Conservation (phyloP, 306 rosid species). For the Dalbergia cochinchinensis region DNA sequence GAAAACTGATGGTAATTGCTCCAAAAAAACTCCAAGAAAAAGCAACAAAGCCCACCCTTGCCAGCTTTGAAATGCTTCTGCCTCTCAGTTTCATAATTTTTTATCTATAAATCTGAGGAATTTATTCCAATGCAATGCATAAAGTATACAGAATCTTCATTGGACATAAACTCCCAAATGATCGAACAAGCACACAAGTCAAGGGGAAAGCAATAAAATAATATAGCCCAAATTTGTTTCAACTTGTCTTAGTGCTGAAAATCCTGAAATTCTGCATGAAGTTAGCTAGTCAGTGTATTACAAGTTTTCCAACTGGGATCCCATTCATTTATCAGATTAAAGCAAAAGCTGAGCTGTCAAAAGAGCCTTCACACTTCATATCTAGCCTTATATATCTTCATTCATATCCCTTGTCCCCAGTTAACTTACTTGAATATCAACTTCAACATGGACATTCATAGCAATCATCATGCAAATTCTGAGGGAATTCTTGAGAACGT, state of each 20-base stretch:
- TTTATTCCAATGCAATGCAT: slow-evolving; percentile 45
- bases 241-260: slow-evolving; percentile 42
- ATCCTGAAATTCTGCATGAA: slow-evolving; percentile 55
- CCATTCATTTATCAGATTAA: slow-evolving; percentile 48
- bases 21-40: slow-evolving; percentile 33
- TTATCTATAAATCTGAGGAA: slow-evolving; percentile 49
- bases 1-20: neutral
- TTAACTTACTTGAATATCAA: slow-evolving; percentile 18
- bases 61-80: slow-evolving; percentile 67
- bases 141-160: slow-evolving; percentile 56
- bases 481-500: slow-evolving; percentile 83
- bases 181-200: slow-evolving; percentile 72
- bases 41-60: slow-evolving; percentile 52
- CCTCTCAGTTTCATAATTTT: slow-evolving; percentile 57
- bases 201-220: slow-evolving; percentile 45
- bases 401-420: slow-evolving; percentile 36
- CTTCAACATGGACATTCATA: slow-evolving; percentile 58
- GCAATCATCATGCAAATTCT: slow-evolving; percentile 50
- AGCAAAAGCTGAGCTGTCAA: slow-evolving; percentile 61
- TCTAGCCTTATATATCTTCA: slow-evolving; percentile 36
- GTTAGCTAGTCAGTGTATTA: slow-evolving; percentile 62
- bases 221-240: neutral
- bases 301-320: slow-evolving; percentile 64
- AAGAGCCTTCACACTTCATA: slow-evolving; percentile 45
- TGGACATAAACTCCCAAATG: slow-evolving; percentile 52